Percentiles rank a stretch among this genome's conserved stretches.
Evolutionary conservation across 169 alveolate genomes (phyloP).

Genomic region (Plasmodium berghei): DNA sequence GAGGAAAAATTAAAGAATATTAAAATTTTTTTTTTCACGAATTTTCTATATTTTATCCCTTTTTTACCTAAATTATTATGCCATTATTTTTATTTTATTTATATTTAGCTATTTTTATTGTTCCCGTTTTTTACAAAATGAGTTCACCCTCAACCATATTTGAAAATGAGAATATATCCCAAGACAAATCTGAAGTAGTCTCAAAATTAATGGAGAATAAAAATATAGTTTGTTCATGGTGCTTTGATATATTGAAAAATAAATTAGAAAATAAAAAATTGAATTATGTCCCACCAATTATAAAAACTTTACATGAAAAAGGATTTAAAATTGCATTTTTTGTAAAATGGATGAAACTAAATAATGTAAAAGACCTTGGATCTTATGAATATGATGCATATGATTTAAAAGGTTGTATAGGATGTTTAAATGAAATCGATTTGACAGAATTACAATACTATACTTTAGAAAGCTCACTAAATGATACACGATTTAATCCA

Average conservation of each 20-base stretch:
- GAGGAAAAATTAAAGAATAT: too few species aligned
- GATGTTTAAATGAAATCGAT: slow-evolving; percentile 56
- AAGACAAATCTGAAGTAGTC: slow-evolving; percentile 5
- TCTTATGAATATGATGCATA: slow-evolving; percentile 53
- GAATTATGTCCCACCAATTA: slow-evolving; percentile 24
- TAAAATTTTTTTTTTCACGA: too few species aligned
- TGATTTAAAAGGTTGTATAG: slow-evolving; percentile 65
- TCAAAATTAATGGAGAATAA: slow-evolving; percentile 34
- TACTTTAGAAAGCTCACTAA: slow-evolving; percentile 35
- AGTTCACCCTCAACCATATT: neutral
- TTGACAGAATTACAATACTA: slow-evolving; percentile 26
- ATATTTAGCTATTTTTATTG: neutral
- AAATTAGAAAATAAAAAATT: slow-evolving; percentile 44
- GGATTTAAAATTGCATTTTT: slow-evolving; percentile 42
- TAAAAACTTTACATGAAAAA: slow-evolving; percentile 18
- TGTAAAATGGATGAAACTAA: slow-evolving; percentile 66
- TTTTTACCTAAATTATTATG: neutral
- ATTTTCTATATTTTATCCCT: neutral
- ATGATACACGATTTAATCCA: slow-evolving; percentile 46
- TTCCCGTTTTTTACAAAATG: neutral
- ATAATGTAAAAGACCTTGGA: slow-evolving; percentile 34
- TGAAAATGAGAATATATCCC: neutral
- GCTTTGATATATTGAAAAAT: slow-evolving; percentile 46
- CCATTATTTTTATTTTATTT: slow-evolving; percentile 3
- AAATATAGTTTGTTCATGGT: slow-evolving; percentile 47